Conservation (phyloP, 2,329 filamentous ascomycete species). For the Sphaerulina musiva region DNA sequence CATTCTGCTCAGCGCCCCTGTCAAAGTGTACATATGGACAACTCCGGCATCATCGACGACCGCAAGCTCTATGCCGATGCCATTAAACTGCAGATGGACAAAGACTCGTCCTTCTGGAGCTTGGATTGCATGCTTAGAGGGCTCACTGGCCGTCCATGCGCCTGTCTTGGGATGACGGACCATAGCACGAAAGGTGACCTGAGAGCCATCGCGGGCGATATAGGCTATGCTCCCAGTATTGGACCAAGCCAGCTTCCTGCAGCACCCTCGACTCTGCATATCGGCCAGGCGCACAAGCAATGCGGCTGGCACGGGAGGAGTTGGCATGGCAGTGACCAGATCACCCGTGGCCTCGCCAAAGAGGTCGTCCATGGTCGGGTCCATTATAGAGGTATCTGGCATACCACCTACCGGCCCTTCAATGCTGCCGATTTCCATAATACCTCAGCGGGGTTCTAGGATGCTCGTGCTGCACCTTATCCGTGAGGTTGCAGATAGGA, state of each 20-base stretch:
- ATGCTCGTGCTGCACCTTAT: too few relatives aligned
- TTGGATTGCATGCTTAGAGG: conserved; percentile 59
- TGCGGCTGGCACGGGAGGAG: conserved; percentile 44
- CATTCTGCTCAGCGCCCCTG: conserved; percentile 67
- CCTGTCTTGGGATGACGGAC: conserved; percentile 62
- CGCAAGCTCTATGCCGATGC: conserved; percentile 70
- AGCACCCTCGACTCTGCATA: conserved; percentile 66
- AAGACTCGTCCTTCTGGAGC: conserved; percentile 59
- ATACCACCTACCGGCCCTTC: conserved; percentile 15
- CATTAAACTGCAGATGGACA: conserved; percentile 77
- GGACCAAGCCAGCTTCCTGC: conserved; percentile 82
- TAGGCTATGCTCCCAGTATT: conserved; percentile 78
- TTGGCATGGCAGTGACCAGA: conserved; percentile 48
- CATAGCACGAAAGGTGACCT: conserved; percentile 66
- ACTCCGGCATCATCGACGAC: conserved; percentile 74
- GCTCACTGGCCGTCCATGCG: conserved; percentile 68
- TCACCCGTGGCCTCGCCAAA: conserved; percentile 60
- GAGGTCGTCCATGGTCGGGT: conserved; percentile 55
- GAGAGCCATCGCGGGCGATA: conserved; percentile 64
- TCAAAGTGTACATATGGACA: conserved; percentile 66
- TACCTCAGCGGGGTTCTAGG: not conserved
- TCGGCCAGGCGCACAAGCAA: conserved; percentile 70
- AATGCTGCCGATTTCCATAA: conserved; percentile 17
- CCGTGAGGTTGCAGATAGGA: too few relatives aligned
- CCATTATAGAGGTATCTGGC: conserved; percentile 23